These are phyloP conservation scores for Pyrus betulifolia DNA, from an alignment of 306 rosid genomes.

Conservation along the genomic window DNA sequence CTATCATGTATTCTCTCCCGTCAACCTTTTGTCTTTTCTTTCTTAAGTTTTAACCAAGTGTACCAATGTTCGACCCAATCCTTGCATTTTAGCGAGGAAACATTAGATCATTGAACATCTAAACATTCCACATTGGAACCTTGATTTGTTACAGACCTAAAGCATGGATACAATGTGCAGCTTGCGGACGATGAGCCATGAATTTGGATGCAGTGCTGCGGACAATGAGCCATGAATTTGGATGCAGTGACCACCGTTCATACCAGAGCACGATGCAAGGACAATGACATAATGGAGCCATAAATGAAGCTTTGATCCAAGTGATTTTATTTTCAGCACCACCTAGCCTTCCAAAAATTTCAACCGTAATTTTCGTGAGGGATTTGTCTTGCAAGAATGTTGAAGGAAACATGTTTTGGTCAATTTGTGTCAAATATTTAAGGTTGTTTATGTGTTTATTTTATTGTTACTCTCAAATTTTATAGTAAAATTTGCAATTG, in stretches of 20 bases:
- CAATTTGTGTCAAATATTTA: conserved; percentile 21
- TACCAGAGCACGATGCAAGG: not conserved
- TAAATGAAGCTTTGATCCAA: conserved; percentile 15
- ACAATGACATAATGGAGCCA: not conserved
- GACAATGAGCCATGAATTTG: conserved; percentile 52
- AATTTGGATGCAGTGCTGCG: conserved; percentile 12
- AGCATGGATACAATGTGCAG: conserved; percentile 66
- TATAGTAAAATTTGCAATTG: conserved; percentile 36
- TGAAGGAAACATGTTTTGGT: conserved; percentile 3
- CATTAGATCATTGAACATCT: conserved; percentile 5
- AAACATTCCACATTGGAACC: conserved; percentile 18
- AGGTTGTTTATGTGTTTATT: conserved; percentile 21
- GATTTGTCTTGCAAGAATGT: not conserved
- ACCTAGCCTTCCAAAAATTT: not conserved
- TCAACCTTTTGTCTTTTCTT: not conserved
- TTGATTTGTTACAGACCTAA: conserved; percentile 52
- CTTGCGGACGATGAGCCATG: conserved; percentile 59
- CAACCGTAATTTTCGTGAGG: not conserved
- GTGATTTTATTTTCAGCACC: not conserved
- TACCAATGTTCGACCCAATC: not conserved
- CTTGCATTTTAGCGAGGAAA: not conserved
- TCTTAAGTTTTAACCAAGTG: not conserved
- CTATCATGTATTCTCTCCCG: not conserved
- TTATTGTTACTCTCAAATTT: conserved; percentile 25
- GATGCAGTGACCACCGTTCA: not conserved